Evolutionary conservation across 2,329 filamentous ascomycete genomes (phyloP), one percentile per base, ranked within the genome.

Genomic region (Colletotrichum navitas): DNA sequence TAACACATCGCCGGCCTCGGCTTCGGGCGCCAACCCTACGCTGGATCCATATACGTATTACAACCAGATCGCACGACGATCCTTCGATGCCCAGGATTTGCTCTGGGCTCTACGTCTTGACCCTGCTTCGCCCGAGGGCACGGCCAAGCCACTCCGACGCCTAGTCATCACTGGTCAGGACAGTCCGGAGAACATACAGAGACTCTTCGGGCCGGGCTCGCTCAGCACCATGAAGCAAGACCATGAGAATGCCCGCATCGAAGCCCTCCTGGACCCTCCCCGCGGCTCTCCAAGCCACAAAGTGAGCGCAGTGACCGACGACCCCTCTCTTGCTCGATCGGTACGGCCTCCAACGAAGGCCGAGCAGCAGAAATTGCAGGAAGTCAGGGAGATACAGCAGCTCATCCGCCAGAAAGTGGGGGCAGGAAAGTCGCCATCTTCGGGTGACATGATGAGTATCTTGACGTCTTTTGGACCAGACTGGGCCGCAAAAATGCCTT

Each of bases 311-410:
- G 32, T 12, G 11, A 3, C 10, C 8, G 16, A 66, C 32, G 14
- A 24, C 18, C 8, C n/a, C 5, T 8, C n/a, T 4, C 39, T 45
- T 5, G 0, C 5, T 6, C 29, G 52, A 14, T 36, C 52, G 6
- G 12, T 18, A 8, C 63, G 63, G 11, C 63, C 63, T 1, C 18
- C 63, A 10, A 59, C 21, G 8, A 32, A 59, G 24, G 54, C 32
- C 1, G 63, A 66, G 29, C n/a, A 39, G 32, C 7, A 66, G n/a
- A 59, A 39, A 5, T 0, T 66, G 12, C n/a, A 16, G 10, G 29
- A 51, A 24, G 29, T 66, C 21, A n/a, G 52, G n/a, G 43, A 59
- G 16, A 58, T 66, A n/a, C 63, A 66, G 32, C 18, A 47, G 7
- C 24, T 5, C 14, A 49, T 66, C 32, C 14, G 43, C 5, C 14